Evolutionary conservation across 2,329 filamentous ascomycete species (phyloP).

Genomic region (Tolypocladium endophyticum): DNA sequence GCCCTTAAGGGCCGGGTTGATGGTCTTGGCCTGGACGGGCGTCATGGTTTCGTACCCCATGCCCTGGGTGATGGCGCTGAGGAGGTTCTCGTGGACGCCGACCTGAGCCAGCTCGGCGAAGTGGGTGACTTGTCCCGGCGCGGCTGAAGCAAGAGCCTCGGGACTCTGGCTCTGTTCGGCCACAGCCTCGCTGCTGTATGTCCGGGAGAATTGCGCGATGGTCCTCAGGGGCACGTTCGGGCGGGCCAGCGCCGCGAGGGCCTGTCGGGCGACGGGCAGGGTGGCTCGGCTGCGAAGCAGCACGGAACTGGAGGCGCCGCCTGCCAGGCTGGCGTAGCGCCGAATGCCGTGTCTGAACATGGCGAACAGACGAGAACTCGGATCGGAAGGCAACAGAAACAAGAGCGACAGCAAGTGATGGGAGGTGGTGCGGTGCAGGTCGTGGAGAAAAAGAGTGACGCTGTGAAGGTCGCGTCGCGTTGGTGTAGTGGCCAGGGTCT

Average conservation of each 20-base stretch:
- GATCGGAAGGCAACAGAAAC: background rate
- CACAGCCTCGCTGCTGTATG: conserved; percentile 29
- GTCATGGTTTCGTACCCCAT: conserved; percentile 84
- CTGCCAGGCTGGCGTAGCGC: conserved; percentile 26
- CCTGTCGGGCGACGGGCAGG: conserved; percentile 13
- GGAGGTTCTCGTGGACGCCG: conserved; percentile 52
- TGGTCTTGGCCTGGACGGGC: conserved; percentile 77
- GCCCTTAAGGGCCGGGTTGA: conserved; percentile 68
- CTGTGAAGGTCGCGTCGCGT: background rate
- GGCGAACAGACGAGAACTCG: conserved; percentile 1
- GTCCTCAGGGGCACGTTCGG: conserved; percentile 9
- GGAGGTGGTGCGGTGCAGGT: background rate
- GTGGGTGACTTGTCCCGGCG: conserved; percentile 18
- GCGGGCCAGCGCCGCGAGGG: conserved; percentile 9
- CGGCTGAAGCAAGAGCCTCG: background rate
- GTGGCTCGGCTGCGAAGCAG: conserved; percentile 17
- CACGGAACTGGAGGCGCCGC: conserved; percentile 16
- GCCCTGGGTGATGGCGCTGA: conserved; percentile 56
- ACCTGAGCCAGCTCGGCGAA: conserved; percentile 34
- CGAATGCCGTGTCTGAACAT: conserved; percentile 28
- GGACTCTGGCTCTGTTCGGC: conserved; percentile 12
- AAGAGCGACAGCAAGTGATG: background rate
- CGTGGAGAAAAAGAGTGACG: background rate
- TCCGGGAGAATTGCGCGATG: conserved; percentile 14
- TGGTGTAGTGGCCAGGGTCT: background rate